phyloP scores from a whole-genome alignment of 2,329 filamentous ascomycete species.

The Alternaria sp. region DNA sequence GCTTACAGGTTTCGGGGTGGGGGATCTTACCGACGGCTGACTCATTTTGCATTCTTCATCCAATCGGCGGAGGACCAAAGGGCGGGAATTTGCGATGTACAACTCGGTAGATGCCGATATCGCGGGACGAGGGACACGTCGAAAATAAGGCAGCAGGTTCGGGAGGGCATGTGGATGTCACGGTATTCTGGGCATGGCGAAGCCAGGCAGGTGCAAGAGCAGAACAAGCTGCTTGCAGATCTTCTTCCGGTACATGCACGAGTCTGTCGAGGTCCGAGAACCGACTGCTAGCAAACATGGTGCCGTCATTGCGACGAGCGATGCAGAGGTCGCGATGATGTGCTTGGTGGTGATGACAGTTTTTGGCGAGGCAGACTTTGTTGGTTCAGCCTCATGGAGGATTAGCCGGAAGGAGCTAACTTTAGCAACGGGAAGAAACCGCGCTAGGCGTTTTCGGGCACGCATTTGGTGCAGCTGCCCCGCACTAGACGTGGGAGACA shows the following conservation, averaged over 20 bases:
- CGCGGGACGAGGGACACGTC: neutral
- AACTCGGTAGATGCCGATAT: neutral
- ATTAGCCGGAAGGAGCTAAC: conserved; percentile 21
- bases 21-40: conserved; percentile 11
- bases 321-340: conserved; percentile 4
- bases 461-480: conserved; percentile 14
- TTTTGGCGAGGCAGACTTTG: conserved; percentile 33
- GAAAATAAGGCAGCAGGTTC: neutral
- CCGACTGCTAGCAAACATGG: conserved; percentile 13
- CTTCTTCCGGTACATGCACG: conserved; percentile 8
- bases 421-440: conserved; percentile 24
- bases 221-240: conserved; percentile 7
- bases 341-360: conserved; percentile 18
- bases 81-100: neutral
- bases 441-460: conserved; percentile 11
- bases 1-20: conserved; percentile 23
- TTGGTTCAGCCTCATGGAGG: conserved; percentile 19
- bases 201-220: conserved; percentile 3
- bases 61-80: conserved; percentile 4
- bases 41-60: conserved; percentile 14
- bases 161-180: conserved; percentile 1
- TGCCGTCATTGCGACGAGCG: conserved; percentile 20
- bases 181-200: conserved; percentile 21
- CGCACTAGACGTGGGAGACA: conserved; percentile 10
- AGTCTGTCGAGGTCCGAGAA: conserved; percentile 11